Evolutionary conservation across 1,284 basidiomycete species (phyloP).

Genomic region (Apiotrichum sp.): DNA sequence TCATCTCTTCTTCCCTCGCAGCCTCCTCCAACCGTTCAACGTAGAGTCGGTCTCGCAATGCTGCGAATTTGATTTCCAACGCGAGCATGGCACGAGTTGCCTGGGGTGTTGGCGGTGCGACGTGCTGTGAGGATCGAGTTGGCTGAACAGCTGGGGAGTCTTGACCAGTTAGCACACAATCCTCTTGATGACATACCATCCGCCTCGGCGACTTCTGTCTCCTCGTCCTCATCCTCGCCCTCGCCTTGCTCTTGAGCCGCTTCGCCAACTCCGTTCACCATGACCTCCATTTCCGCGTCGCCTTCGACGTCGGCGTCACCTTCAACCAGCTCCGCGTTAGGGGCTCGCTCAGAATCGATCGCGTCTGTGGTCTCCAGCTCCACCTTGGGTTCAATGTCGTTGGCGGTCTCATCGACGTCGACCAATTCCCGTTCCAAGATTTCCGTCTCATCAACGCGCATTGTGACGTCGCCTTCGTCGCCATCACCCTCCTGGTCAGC

Average conservation of each 20-base stretch:
- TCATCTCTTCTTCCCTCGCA: conserved; percentile 52
- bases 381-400: not conserved
- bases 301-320: not conserved
- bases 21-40: conserved; percentile 54
- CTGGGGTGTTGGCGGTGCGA: conserved; percentile 44
- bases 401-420: not conserved
- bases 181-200: not conserved
- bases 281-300: conserved; percentile 1
- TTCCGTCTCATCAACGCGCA: conserved; percentile 15
- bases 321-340: not conserved
- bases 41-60: conserved; percentile 53
- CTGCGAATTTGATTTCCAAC: conserved; percentile 55
- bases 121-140: conserved; percentile 20
- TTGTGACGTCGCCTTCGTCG: conserved; percentile 21
- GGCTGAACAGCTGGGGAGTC: conserved; percentile 4
- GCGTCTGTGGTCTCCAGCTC: not conserved
- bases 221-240: conserved; percentile 16
- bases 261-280: conserved; percentile 5
- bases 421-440: not conserved
- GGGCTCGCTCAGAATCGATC: too few relatives aligned
- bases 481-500: conserved; percentile 7
- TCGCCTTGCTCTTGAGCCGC: conserved; percentile 2
- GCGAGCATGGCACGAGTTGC: conserved; percentile 52
- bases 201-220: conserved; percentile 8
- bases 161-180: not conserved